These are phyloP conservation scores for Hericium erinaceus DNA, from an alignment of 768 basidiomycete species.

Conservation along the genomic window DNA sequence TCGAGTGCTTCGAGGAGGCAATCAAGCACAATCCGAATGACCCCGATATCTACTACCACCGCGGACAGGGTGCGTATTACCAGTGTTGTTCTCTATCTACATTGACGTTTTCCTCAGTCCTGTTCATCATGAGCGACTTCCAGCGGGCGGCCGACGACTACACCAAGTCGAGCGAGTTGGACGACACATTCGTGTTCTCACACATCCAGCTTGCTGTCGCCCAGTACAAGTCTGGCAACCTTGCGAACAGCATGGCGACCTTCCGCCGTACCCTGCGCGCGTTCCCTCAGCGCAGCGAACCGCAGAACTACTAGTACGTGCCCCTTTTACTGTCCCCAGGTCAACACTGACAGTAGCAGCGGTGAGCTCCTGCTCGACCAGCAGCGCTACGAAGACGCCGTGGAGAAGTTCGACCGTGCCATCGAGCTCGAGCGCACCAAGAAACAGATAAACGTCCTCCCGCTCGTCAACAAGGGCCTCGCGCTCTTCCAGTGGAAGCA, in stretches of 20 bases:
- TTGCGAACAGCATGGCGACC: conserved; percentile 78
- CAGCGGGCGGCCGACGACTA: conserved; percentile 83
- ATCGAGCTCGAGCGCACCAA: conserved; percentile 79
- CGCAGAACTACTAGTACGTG: conserved; percentile 88
- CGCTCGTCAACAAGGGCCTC: conserved; percentile 96
- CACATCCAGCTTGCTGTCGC: conserved; percentile 97
- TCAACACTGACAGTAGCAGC: conserved; percentile 30
- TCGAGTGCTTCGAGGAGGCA: conserved; percentile 87
- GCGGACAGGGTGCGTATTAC: conserved; percentile 70
- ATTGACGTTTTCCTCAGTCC: conserved; percentile 36
- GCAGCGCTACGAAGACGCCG: conserved; percentile 74
- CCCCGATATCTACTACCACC: conserved; percentile 97
- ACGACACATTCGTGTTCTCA: conserved; percentile 86
- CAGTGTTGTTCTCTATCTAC: not conserved
- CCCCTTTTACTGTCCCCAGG: not conserved
- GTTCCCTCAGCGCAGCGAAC: conserved; percentile 84
- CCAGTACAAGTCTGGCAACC: conserved; percentile 81
- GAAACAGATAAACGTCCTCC: conserved; percentile 74
- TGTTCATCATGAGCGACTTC: conserved; percentile 93
- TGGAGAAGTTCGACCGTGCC: conserved; percentile 89
- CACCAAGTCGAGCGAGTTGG: conserved; percentile 79
- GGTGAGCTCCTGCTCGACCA: conserved; percentile 94
- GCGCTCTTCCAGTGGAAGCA: conserved; percentile 94
- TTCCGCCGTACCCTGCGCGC: conserved; percentile 79
- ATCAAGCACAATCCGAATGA: conserved; percentile 74